Percentiles rank a stretch among this genome's conserved stretches.
These are phyloP conservation scores for Saccharomycopsis sp. DNA, from an alignment of 805 yeast genomes.

Conservation along the genomic window DNA sequence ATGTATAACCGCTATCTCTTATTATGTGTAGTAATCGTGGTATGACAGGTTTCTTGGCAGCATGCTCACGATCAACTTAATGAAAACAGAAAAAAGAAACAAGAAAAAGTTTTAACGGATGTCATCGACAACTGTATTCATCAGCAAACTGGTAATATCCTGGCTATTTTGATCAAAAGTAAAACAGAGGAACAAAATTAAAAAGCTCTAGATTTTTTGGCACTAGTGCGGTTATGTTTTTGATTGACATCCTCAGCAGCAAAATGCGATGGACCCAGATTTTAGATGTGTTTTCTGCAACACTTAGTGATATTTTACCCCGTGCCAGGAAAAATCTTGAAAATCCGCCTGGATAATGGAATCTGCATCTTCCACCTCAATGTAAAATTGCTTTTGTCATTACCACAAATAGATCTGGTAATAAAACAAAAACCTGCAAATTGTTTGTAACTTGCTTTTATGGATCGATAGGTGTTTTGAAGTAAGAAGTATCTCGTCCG, in stretches of 20 bases:
- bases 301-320: neutral
- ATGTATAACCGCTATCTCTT: too few species aligned
- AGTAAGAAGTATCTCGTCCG: too few species aligned
- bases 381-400: neutral
- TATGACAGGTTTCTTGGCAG: too few species aligned
- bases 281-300: neutral
- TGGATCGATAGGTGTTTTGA: too few species aligned
- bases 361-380: neutral
- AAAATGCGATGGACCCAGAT: neutral
- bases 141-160: neutral
- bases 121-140: neutral
- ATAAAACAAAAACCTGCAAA: neutral
- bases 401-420: neutral
- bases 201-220: too few species aligned
- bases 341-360: conserved; percentile 1
- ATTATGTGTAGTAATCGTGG: too few species aligned
- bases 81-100: neutral
- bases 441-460: too few species aligned
- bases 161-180: neutral
- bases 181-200: neutral
- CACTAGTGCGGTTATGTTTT: too few species aligned
- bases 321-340: neutral
- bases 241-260: too few species aligned
- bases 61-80: too few species aligned
- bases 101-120: neutral